Evolutionary conservation across 306 rosid genomes (phyloP).

Genomic region (Acacia confusa): DNA sequence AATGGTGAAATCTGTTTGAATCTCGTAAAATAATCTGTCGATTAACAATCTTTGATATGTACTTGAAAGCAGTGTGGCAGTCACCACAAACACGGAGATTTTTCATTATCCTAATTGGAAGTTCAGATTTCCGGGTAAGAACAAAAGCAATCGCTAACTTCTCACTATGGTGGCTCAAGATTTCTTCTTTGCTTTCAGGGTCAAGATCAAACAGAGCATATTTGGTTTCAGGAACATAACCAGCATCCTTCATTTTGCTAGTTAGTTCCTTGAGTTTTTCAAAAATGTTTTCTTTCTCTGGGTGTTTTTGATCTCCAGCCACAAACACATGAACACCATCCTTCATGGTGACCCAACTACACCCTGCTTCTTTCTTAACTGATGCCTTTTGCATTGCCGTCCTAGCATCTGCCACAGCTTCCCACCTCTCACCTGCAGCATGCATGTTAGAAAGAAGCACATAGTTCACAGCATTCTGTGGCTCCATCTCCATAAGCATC

Average conservation of each 20-base stretch:
- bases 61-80: constrained; percentile 88
- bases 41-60: constrained; percentile 67
- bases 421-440: constrained; percentile 83
- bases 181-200: constrained; percentile 79
- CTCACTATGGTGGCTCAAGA: constrained; percentile 85
- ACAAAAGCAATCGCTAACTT: constrained; percentile 86
- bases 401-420: constrained; percentile 71
- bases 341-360: constrained; percentile 95
- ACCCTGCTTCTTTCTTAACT: constrained; percentile 87
- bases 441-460: constrained; percentile 93
- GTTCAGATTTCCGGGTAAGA: constrained; percentile 70
- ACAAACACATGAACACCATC: constrained; percentile 92
- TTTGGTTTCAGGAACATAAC: constrained; percentile 83
- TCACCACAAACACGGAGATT: constrained; percentile 92
- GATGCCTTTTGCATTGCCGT: constrained; percentile 79
- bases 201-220: constrained; percentile 84
- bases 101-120: constrained; percentile 92
- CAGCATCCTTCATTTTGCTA: constrained; percentile 64
- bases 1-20: constrained; percentile 89
- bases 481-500: constrained; percentile 78
- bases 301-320: constrained; percentile 85
- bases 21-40: constrained; percentile 76
- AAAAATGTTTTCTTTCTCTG: constrained; percentile 67
- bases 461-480: constrained; percentile 77
- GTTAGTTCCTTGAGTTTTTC: constrained; percentile 68